Conservation (phyloP, 768 basidiomycete genomes). For the Rhizopogon sp. region DNA sequence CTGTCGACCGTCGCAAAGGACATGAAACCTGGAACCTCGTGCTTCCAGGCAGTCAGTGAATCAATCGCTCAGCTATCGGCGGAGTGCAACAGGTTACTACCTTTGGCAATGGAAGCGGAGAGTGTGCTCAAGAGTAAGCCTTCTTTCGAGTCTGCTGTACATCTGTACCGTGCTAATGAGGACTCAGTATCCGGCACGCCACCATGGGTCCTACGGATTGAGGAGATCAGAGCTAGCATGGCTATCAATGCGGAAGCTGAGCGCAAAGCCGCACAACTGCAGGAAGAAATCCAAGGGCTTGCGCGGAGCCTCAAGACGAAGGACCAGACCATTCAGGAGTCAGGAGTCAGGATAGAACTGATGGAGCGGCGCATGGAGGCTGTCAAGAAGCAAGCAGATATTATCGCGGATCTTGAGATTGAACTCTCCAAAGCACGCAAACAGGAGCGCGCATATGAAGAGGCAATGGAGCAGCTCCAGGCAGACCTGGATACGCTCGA, state of each 20-base stretch:
- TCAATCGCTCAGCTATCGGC: slow-evolving; percentile 65
- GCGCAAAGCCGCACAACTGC: slow-evolving; percentile 76
- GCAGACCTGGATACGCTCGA: slow-evolving; percentile 82
- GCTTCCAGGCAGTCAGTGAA: slow-evolving; percentile 75
- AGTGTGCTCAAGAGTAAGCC: slow-evolving; percentile 72
- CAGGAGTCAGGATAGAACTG: slow-evolving; percentile 86
- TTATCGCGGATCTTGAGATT: slow-evolving; percentile 73
- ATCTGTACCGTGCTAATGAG: neutral
- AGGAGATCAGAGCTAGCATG: slow-evolving; percentile 75
- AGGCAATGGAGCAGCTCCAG: slow-evolving; percentile 91
- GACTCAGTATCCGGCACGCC: slow-evolving; percentile 63
- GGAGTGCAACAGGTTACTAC: slow-evolving; percentile 67
- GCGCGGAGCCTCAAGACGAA: slow-evolving; percentile 79
- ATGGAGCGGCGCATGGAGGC: slow-evolving; percentile 92
- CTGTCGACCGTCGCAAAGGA: slow-evolving; percentile 64
- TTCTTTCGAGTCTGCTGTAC: neutral
- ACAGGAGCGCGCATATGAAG: slow-evolving; percentile 86
- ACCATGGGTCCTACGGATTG: slow-evolving; percentile 83
- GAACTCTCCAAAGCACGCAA: slow-evolving; percentile 79
- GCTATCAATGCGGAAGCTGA: slow-evolving; percentile 92
- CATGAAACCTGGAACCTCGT: slow-evolving; percentile 56
- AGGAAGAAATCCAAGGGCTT: slow-evolving; percentile 87
- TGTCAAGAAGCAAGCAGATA: slow-evolving; percentile 86
- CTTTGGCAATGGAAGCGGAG: slow-evolving; percentile 68
- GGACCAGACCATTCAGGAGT: slow-evolving; percentile 88